Percentiles rank a stretch among this genome's conserved stretches.
Evolutionary conservation across 1,284 basidiomycete genomes (phyloP).

Genomic region (Phaffia rhodozyma): DNA sequence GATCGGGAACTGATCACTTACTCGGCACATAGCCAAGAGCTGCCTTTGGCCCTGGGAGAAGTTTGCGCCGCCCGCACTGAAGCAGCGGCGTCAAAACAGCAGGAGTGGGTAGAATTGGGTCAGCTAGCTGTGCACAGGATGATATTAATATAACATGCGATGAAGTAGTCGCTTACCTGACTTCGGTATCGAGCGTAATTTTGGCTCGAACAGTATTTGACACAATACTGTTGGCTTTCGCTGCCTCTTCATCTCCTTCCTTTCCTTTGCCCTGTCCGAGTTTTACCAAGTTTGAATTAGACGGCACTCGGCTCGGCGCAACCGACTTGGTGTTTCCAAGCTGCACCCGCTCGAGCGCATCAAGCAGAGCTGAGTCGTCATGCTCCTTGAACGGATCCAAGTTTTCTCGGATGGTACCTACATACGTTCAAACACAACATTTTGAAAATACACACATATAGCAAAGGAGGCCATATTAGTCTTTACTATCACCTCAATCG

Average conservation of each 20-base stretch:
- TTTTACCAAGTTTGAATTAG: not conserved
- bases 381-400: constrained; percentile 77
- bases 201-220: not conserved
- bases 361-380: constrained; percentile 59
- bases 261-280: not conserved
- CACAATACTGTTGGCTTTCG: too few species aligned
- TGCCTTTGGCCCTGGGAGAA: constrained; percentile 54
- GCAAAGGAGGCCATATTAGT: too few species aligned
- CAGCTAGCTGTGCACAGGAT: too few species aligned
- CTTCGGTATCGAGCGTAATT: constrained; percentile 13
- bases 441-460: too few species aligned
- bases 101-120: too few species aligned
- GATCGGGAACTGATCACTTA: too few species aligned
- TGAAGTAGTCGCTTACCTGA: not conserved
- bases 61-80: constrained; percentile 36
- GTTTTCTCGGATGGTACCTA: constrained; percentile 64
- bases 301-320: constrained; percentile 6
- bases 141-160: too few species aligned
- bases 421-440: too few species aligned
- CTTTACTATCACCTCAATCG: too few species aligned
- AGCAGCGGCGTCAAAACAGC: too few species aligned
- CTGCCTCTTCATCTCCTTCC: not conserved
- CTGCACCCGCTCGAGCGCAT: constrained; percentile 33
- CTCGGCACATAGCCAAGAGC: not conserved
- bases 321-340: constrained; percentile 6